Percentiles rank a stretch among this genome's conserved stretches.
These are phyloP conservation scores for Delphinella strobiligena DNA, from an alignment of 2,329 filamentous ascomycete species.

Conservation along the genomic window DNA sequence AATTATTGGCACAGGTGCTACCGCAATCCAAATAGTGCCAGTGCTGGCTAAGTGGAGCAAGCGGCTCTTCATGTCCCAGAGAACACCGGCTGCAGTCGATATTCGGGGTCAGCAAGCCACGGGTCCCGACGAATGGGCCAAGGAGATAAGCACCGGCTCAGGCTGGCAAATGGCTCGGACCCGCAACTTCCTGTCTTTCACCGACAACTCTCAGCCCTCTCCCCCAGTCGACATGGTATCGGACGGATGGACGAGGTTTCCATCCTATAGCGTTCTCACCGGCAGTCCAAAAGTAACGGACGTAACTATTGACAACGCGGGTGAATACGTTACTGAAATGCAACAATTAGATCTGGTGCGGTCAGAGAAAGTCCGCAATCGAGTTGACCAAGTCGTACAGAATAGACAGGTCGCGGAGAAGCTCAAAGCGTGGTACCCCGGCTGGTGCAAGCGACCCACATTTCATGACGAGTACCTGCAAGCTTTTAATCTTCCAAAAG, in stretches of 20 bases:
- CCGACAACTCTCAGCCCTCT: conserved; percentile 22
- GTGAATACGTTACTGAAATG: conserved; percentile 23
- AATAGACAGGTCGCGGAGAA: conserved; percentile 38
- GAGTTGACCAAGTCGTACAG: conserved; percentile 39
- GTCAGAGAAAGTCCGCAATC: conserved; percentile 32
- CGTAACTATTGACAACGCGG: too few species aligned
- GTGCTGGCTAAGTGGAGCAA: conserved; percentile 25
- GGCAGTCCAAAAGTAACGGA: too few species aligned
- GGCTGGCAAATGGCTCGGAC: conserved; percentile 41
- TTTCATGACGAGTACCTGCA: conserved; percentile 50
- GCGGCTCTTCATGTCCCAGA: conserved; percentile 30
- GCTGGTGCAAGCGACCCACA: conserved; percentile 51
- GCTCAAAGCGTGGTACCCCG: conserved; percentile 48
- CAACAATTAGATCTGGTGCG: conserved; percentile 31
- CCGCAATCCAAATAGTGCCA: conserved; percentile 30
- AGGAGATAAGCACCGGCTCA: conserved; percentile 18
- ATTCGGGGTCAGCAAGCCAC: conserved; percentile 25
- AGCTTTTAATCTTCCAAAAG: conserved; percentile 47
- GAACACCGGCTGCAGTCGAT: conserved; percentile 29
- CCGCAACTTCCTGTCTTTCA: conserved; percentile 30
- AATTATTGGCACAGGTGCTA: conserved; percentile 34
- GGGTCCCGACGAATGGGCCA: conserved; percentile 32
- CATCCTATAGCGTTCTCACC: conserved; percentile 27
- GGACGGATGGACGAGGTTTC: conserved; percentile 37
- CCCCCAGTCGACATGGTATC: conserved; percentile 32